Evolutionary conservation across 2,329 filamentous ascomycete genomes (phyloP).

Genomic region (Elsinoe arachidis): DNA sequence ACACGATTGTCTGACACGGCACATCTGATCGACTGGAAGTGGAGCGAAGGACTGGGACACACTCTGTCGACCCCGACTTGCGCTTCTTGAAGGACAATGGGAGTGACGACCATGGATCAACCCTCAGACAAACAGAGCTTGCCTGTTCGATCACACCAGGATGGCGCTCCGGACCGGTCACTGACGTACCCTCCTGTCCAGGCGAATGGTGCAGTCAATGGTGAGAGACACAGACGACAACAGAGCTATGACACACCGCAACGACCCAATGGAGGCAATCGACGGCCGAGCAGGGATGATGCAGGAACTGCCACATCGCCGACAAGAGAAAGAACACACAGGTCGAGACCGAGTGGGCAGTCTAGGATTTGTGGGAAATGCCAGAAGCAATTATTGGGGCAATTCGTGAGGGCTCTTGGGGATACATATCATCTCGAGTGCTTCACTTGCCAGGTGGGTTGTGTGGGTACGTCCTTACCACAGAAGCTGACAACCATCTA

Average conservation of each 20-base stretch:
- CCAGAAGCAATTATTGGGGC: constrained; percentile 75
- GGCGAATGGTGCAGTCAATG: not conserved
- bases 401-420: constrained; percentile 89
- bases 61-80: not conserved
- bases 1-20: not conserved
- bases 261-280: constrained; percentile 5
- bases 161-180: constrained; percentile 6
- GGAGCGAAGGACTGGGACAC: not conserved
- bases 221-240: constrained; percentile 4
- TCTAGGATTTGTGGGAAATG: constrained; percentile 66
- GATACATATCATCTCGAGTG: constrained; percentile 96
- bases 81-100: not conserved
- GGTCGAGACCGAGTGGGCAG: constrained; percentile 29
- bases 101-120: constrained; percentile 8
- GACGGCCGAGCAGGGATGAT: constrained; percentile 20
- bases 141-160: not conserved
- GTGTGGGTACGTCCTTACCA: constrained; percentile 18
- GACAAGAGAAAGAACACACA: constrained; percentile 26
- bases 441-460: constrained; percentile 86
- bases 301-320: constrained; percentile 20
- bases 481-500: constrained; percentile 34
- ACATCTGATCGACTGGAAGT: not conserved
- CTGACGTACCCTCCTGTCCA: constrained; percentile 4
- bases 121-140: not conserved
- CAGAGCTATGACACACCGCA: constrained; percentile 10